Conservation (phyloP, 495 filamentous ascomycete genomes). For the Neurospora hispaniola region DNA sequence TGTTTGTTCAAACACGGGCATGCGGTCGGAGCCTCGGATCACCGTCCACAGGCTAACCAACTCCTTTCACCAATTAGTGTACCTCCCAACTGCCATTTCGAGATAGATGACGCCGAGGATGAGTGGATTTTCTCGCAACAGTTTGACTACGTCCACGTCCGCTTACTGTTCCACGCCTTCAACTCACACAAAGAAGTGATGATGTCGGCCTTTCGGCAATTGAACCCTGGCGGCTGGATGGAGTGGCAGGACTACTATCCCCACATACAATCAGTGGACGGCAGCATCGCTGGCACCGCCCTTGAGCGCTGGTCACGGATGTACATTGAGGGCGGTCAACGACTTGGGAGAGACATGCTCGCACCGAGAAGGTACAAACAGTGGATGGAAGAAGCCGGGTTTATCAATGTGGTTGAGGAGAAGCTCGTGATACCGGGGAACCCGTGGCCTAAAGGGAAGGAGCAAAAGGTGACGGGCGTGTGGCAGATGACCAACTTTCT, state of each 20-base stretch:
- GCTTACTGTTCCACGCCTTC: constrained; percentile 35
- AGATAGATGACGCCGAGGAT: constrained; percentile 42
- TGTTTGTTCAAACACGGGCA: background rate
- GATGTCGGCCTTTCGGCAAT: constrained; percentile 27
- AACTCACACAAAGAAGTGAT: constrained; percentile 3
- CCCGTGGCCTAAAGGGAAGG: constrained; percentile 39
- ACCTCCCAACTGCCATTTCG: constrained; percentile 38
- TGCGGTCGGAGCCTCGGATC: background rate
- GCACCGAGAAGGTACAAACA: constrained; percentile 15
- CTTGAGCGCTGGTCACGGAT: constrained; percentile 24
- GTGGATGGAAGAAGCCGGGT: constrained; percentile 29
- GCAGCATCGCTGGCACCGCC: constrained; percentile 15
- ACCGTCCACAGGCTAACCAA: background rate
- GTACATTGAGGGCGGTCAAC: constrained; percentile 16
- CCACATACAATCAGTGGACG: constrained; percentile 22
- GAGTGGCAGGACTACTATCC: constrained; percentile 37
- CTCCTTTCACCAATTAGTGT: constrained; percentile 14
- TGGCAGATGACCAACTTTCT: constrained; percentile 30
- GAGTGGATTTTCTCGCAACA: constrained; percentile 31
- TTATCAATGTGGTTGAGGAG: constrained; percentile 33
- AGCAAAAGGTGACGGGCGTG: constrained; percentile 37
- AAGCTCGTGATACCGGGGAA: constrained; percentile 39
- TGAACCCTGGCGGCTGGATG: constrained; percentile 41
- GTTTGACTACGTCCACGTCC: constrained; percentile 42
- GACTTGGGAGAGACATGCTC: constrained; percentile 14